phyloP scores from a whole-genome alignment of 352 stramenopile species.

The Globisporangium solare region DNA sequence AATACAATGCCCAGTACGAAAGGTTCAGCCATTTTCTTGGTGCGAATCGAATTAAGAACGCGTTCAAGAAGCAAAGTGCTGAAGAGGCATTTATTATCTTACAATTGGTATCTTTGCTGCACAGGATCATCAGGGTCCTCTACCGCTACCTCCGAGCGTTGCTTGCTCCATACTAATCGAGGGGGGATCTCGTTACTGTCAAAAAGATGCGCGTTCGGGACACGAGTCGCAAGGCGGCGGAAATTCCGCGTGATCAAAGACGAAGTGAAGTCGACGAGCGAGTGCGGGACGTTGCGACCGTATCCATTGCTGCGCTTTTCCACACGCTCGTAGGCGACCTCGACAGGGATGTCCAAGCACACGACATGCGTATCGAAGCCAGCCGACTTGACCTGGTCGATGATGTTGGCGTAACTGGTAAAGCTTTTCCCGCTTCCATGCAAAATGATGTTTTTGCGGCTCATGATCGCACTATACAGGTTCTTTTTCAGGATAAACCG shows the following conservation, averaged over 20 bases:
- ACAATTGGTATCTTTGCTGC: conserved; percentile 64
- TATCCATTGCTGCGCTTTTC: conserved; percentile 62
- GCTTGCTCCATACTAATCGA: conserved; percentile 74
- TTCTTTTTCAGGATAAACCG: conserved; percentile 83
- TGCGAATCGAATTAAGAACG: not conserved
- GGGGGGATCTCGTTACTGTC: conserved; percentile 56
- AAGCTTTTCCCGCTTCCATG: conserved; percentile 76
- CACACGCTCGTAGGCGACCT: conserved; percentile 64
- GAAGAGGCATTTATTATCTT: conserved; percentile 2
- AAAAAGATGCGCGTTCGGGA: conserved; percentile 73
- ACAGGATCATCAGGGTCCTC: conserved; percentile 45
- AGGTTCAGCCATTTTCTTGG: no score
- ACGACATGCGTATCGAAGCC: conserved; percentile 75
- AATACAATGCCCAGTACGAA: not conserved
- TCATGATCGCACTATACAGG: conserved; percentile 70
- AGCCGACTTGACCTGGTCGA: conserved; percentile 62
- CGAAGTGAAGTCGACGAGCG: conserved; percentile 63
- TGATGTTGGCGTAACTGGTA: conserved; percentile 48
- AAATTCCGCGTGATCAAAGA: conserved; percentile 68
- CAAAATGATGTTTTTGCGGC: conserved; percentile 74
- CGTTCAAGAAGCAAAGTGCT: not conserved
- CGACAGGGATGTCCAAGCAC: conserved; percentile 63
- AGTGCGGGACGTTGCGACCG: conserved; percentile 54
- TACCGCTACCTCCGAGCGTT: conserved; percentile 38
- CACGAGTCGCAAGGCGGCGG: conserved; percentile 42